Evolutionary conservation across 2,329 filamentous ascomycete species (phyloP).

Genomic region (Exophiala sp.): DNA sequence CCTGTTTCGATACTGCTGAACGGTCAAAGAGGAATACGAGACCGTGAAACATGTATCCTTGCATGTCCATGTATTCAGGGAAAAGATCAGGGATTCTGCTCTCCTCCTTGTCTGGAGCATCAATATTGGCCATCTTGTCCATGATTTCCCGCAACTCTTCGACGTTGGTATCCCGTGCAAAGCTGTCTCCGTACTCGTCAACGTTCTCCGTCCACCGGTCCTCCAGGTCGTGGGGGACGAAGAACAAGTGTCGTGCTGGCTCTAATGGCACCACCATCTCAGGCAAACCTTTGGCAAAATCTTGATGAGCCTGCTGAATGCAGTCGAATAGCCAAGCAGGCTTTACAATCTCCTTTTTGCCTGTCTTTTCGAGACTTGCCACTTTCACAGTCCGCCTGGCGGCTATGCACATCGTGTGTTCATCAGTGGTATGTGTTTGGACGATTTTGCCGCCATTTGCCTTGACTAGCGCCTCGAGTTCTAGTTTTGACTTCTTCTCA

Average conservation of each 20-base stretch:
- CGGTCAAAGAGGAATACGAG: slow-evolving; percentile 44
- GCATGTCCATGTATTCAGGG: slow-evolving; percentile 15
- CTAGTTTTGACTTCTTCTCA: slow-evolving; percentile 69
- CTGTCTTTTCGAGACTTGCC: slow-evolving; percentile 72
- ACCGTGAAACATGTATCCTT: slow-evolving; percentile 50
- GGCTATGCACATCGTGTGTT: slow-evolving; percentile 47
- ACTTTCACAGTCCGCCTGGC: slow-evolving; percentile 66
- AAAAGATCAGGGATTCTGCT: slow-evolving; percentile 28
- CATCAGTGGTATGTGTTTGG: slow-evolving; percentile 64
- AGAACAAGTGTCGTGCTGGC: slow-evolving; percentile 66
- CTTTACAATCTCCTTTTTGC: slow-evolving; percentile 67
- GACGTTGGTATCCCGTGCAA: slow-evolving; percentile 63
- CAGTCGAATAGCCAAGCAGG: slow-evolving; percentile 84
- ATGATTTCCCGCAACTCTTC: slow-evolving; percentile 54
- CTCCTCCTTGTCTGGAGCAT: slow-evolving; percentile 25
- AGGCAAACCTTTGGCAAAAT: slow-evolving; percentile 50
- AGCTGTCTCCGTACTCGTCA: slow-evolving; percentile 81
- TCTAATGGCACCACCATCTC: slow-evolving; percentile 64
- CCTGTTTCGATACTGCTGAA: neutral
- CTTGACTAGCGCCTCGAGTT: slow-evolving; percentile 79
- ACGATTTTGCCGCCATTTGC: slow-evolving; percentile 75
- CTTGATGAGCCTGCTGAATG: slow-evolving; percentile 55
- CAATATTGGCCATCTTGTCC: slow-evolving; percentile 36
- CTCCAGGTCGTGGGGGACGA: slow-evolving; percentile 57
- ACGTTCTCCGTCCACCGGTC: slow-evolving; percentile 51